phyloP scores from a whole-genome alignment of 208 protist species.

The Trichomonas gallinae region DNA sequence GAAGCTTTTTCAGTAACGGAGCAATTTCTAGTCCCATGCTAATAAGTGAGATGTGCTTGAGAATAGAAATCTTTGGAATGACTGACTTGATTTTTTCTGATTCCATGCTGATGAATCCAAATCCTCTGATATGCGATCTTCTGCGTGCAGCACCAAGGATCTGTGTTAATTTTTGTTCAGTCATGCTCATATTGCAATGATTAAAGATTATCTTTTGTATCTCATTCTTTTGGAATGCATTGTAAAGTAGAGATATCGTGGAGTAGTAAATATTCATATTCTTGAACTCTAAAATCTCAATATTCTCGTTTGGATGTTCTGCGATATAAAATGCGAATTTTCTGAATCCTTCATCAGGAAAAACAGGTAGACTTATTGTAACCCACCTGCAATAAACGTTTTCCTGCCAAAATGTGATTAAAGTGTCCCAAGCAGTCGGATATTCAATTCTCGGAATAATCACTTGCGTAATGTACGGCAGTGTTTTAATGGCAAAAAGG shows the following conservation, averaged over 20 bases:
- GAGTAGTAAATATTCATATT: background rate
- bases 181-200: background rate
- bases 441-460: background rate
- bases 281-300: background rate
- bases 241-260: background rate
- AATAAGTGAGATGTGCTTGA: background rate
- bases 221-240: background rate
- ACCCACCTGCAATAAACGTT: background rate
- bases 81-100: background rate
- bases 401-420: background rate
- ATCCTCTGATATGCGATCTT: background rate
- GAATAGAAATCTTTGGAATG: background rate
- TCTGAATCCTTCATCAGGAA: background rate
- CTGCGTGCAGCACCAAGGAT: background rate
- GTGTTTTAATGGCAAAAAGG: background rate
- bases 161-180: background rate
- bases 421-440: background rate
- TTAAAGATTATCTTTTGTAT: background rate
- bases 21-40: background rate
- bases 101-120: background rate
- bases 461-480: background rate
- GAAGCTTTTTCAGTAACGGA: background rate
- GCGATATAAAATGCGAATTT: background rate
- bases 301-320: background rate
- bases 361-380: background rate